Evolutionary conservation across 441 rosid genomes (phyloP), one percentile per base, ranked within the genome.

Genomic region (Biscutella laevigata): DNA sequence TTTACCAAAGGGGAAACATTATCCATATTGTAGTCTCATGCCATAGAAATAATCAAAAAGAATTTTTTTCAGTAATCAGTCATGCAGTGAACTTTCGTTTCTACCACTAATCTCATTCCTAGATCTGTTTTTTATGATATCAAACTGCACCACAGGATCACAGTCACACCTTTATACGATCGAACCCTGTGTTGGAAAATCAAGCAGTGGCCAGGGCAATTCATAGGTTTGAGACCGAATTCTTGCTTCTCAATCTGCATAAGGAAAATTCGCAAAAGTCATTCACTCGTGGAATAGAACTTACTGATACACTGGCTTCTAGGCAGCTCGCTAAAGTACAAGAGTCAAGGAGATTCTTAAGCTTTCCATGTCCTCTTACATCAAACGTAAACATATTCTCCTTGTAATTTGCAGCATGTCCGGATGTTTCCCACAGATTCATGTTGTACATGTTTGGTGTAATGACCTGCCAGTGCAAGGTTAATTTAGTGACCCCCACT

Each of bases 181-280:
- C 88, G 96, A 66, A 87, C 95, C 69, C 87, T 77, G 50, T 87
- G 86, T 70, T 79, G 83, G 78, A 94, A 94, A 74, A 94, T 87
- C 74, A 94, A 78, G 71, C 99, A 89, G 62, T 94, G 99, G 21
- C 97, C 94, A 12, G 97, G 96, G 66, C 97, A 94, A 62, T 94
- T 94, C 99, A 89, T 94, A 59, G 99, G 99, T 69, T 89, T 94
- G 66, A 94, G 73, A 32, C 97, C 97, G 53, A 86, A 89, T 70
- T 87, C 96, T 70, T 94, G 95, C 53, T 89, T 89, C 54, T 89
- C 97, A 68, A 94, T 67, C 96, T 94, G 76, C 50, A 53, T n/a
- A 29, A 60, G 43, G 45, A 57, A 56, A 29, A 28, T 17, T 30
- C 55, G 14, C 30, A 50, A 28, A 57, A 59, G 53, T 52, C 55